phyloP scores from a whole-genome alignment of 177 flowering plant genomes.

The Vitis hybrid region DNA sequence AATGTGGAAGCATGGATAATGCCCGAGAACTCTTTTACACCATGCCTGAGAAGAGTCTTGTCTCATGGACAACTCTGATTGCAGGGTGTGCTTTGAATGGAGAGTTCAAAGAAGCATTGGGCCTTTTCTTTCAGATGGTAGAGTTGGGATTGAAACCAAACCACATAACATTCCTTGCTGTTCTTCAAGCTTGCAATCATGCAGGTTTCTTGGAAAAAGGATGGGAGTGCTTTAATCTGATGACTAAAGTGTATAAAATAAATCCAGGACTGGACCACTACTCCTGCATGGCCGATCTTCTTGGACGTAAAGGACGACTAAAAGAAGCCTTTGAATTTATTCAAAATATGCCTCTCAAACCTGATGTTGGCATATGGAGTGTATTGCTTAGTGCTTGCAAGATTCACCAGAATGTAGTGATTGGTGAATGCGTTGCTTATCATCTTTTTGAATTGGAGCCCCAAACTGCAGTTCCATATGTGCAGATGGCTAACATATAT shows the following conservation, averaged over 20 bases:
- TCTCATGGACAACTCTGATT: constrained; percentile 72
- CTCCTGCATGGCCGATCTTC: constrained; percentile 63
- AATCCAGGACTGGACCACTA: constrained; percentile 59
- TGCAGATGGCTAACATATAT: constrained; percentile 67
- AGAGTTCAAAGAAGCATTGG: constrained; percentile 39
- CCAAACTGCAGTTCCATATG: constrained; percentile 47
- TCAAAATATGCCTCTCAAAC: constrained; percentile 46
- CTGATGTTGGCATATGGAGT: constrained; percentile 67
- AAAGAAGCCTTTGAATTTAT: constrained; percentile 53
- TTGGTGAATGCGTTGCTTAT: constrained; percentile 43
- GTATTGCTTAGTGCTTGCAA: constrained; percentile 61
- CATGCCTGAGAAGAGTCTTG: constrained; percentile 41
- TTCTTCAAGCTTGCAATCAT: constrained; percentile 69
- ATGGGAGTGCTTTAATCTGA: constrained; percentile 41
- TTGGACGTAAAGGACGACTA: constrained; percentile 55
- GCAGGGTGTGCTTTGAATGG: constrained; percentile 63
- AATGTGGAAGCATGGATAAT: constrained; percentile 39
- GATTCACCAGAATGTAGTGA: constrained; percentile 42
- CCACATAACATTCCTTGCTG: constrained; percentile 61
- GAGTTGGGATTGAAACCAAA: constrained; percentile 49
- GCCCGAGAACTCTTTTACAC: constrained; percentile 46
- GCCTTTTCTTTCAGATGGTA: constrained; percentile 39
- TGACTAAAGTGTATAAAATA: constrained; percentile 35
- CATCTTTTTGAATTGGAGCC: constrained; percentile 50
- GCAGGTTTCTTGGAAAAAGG: constrained; percentile 57